Conservation (phyloP, 2,329 filamentous ascomycete genomes). For the Pseudocercospora ulei region DNA sequence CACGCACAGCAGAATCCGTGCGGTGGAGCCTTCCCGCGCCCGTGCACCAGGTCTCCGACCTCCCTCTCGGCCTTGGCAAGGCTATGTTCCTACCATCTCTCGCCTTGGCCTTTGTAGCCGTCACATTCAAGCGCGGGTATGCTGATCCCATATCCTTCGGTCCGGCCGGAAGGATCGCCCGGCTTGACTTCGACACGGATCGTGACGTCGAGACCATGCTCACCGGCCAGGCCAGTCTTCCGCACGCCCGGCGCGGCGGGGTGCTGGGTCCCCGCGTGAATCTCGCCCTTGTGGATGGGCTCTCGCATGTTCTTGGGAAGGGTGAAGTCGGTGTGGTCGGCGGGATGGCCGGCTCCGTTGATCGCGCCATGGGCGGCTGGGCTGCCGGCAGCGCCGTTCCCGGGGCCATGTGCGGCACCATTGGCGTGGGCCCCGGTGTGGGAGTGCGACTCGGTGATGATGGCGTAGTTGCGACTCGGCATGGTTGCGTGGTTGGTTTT, state of each 20-base stretch:
- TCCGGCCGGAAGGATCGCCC: constrained; percentile 38
- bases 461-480: constrained; percentile 57
- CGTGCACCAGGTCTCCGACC: too few relatives aligned
- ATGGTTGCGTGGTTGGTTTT: constrained; percentile 77
- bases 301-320: constrained; percentile 52
- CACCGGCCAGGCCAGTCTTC: constrained; percentile 39
- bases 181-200: constrained; percentile 43
- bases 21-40: too few relatives aligned
- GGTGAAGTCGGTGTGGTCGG: constrained; percentile 37
- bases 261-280: constrained; percentile 67
- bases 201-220: constrained; percentile 41
- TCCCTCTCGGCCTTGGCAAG: not conserved
- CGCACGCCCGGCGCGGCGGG: constrained; percentile 51
- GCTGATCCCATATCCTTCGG: constrained; percentile 44
- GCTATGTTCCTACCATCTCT: constrained; percentile 26
- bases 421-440: constrained; percentile 27
- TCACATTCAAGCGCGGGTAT: constrained; percentile 38
- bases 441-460: constrained; percentile 47
- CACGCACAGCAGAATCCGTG: too few relatives aligned
- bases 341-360: constrained; percentile 16
- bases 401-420: constrained; percentile 17
- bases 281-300: constrained; percentile 65
- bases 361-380: constrained; percentile 22
- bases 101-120: constrained; percentile 25
- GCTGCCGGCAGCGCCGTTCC: constrained; percentile 26